Evolutionary conservation across 1,284 basidiomycete genomes (phyloP).

Genomic region (Coniferiporia weirii): DNA sequence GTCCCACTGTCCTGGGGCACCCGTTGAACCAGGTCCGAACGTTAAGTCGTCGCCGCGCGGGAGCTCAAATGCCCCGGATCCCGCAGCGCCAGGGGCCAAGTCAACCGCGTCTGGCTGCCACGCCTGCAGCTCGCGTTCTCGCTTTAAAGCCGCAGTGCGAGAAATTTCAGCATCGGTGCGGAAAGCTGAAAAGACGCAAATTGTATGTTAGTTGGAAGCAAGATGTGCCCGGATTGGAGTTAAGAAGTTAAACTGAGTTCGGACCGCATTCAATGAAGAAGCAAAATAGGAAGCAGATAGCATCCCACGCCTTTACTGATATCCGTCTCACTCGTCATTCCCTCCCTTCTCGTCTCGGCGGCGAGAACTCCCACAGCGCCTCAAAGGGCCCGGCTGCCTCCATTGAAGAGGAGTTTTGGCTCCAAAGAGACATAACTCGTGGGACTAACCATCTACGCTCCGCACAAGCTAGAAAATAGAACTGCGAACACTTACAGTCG

Average conservation of each 20-base stretch:
- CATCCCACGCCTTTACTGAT: neutral
- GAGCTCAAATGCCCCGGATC: conserved; percentile 21
- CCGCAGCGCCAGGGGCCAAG: conserved; percentile 4
- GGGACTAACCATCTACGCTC: neutral
- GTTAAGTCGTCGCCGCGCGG: conserved; percentile 56
- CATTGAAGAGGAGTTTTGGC: no score
- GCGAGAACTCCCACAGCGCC: no score
- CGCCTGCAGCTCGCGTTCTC: conserved; percentile 80
- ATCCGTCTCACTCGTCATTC: neutral
- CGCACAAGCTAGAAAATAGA: neutral
- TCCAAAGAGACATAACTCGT: neutral
- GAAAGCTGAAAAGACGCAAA: conserved; percentile 51
- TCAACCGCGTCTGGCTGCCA: conserved; percentile 50
- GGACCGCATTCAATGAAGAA: neutral
- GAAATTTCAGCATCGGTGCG: conserved; percentile 87
- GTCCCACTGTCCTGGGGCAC: conserved; percentile 68
- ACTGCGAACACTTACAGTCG: conserved; percentile 30
- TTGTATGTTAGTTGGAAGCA: neutral
- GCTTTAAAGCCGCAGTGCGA: conserved; percentile 43
- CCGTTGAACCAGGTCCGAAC: conserved; percentile 50
- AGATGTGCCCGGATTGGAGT: neutral
- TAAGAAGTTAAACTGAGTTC: neutral
- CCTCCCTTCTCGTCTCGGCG: no score
- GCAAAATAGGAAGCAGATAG: neutral
- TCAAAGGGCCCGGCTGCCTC: no score